Evolutionary conservation across 768 basidiomycete genomes (phyloP), one percentile per base, ranked within the genome.

Genomic region (Thelephora aurantiotincta): DNA sequence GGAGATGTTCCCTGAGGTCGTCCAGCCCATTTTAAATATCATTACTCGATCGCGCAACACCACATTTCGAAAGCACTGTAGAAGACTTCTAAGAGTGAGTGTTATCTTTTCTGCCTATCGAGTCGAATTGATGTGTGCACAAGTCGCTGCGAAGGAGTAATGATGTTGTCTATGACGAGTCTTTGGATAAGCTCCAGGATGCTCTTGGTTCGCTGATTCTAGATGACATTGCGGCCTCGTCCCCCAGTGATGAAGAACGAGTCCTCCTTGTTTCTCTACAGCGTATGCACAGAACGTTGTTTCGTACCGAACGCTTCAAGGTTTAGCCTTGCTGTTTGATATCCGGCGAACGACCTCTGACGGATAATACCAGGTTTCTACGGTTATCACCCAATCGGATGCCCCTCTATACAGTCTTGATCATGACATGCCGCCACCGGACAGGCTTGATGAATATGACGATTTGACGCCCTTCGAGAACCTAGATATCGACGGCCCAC

Each of bases 21-120:
- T 69, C 33, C 60, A 56, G 2, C 77, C 79, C 3, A 62, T 85
- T 35, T 54, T 62, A 26, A 63, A 65, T 22, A 74, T 86, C 33
- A 66, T 74, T 35, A 53, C 58, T 43, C 72, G 80, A 19, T 82
- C 83, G 2, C 59, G 63, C 2, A 68, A 77, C 52, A 47, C 57
- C 1, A 47, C 46, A 9, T 83, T 83, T 57, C 62, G 66, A 41
- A 62, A 64, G 22, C 67, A 58, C 49, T 76, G 68, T 55, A 55
- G 57, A 46, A 64, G 61, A 7, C 58, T 73, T 16, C 54, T 81
- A 14, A 70, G 73, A 71, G 81, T 80, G 58, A 23, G 45, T 49
- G 23, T 43, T 14, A 6, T 34, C n/a, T 26, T 30, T 19, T 33
- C 26, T 45, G 45, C 16, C 19, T 22, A 22, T 44, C 11, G 11